Evolutionary conservation across 1,284 basidiomycete genomes (phyloP), one percentile per base, ranked within the genome.

Genomic region (Earliella scabrosa): DNA sequence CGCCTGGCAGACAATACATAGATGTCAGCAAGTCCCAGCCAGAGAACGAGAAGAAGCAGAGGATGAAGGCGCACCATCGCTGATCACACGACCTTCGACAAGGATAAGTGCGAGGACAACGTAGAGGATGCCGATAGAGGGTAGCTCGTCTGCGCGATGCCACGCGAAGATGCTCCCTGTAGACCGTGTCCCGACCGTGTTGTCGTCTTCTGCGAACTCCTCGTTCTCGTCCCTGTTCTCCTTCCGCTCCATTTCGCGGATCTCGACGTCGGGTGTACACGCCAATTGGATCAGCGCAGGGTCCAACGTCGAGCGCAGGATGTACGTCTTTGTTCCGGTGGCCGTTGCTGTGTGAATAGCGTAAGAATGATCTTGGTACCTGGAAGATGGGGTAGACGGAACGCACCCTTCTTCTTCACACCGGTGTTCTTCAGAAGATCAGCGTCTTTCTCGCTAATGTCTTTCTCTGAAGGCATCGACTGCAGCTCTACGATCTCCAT

Each of bases 401-500:
- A 21, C 67, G 16, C 52, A 78, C 81, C 73, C 68, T 74, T 81
- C 66, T 79, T 82, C 73, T 82, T 88, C n/a, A 83, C 68, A 0
- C 81, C 82, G 1, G 82, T 82, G 7, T 76, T 70, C 29, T 76
- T 78, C 47, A 79, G 75, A 35, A 77, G 76, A 0, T 79, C 72
- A 24, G 79, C 80, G 7, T 82, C 82, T 24, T 73, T 70, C 21
- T 69, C 61, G 45, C 63, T 67, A 34, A 65, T 69, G 14, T 63
- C 67, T 27, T 72, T 70, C 16, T 72, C 73, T 45, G 80, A 82
- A 1, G 82, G 81, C 32, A 86, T 83, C 0, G 85, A 77, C 43
- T 81, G 82, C n/a, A 92, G 78, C 68, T 92, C 88, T 18, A 86
- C 82, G 13, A 93, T 77, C 61, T 92, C 87, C 82, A 92, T 84